These are phyloP conservation scores for Hamiltosporidium magnivora DNA, from an alignment of 371 early-diverging fungal species.

Conservation along the genomic window DNA sequence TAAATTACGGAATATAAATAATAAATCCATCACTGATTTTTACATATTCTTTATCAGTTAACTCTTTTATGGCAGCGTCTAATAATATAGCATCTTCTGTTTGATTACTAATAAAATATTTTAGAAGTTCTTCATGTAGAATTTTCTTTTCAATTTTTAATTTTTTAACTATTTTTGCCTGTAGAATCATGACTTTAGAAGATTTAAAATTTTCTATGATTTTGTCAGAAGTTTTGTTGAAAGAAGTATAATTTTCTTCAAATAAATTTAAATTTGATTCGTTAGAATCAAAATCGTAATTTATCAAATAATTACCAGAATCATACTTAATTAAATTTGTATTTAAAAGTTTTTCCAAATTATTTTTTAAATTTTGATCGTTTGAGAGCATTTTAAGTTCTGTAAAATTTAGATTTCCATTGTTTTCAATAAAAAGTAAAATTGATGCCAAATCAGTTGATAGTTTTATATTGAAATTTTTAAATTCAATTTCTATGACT, in stretches of 20 bases:
- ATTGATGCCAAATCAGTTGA: constrained; percentile 11
- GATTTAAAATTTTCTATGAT: not conserved
- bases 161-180: not conserved
- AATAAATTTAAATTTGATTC: not conserved
- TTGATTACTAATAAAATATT: not conserved
- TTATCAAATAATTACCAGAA: not conserved
- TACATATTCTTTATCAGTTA: not conserved
- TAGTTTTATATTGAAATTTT: constrained; percentile 12
- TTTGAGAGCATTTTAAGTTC: not conserved
- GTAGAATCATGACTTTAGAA: not conserved
- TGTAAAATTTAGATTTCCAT: not conserved
- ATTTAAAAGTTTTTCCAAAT: not conserved
- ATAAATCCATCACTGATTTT: not conserved
- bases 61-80: not conserved
- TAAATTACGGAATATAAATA: not conserved
- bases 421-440: constrained; percentile 8
- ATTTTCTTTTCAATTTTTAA: not conserved
- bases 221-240: not conserved
- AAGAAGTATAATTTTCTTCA: not conserved
- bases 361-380: not conserved
- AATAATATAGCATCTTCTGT: not conserved
- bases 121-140: no score
- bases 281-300: not conserved
- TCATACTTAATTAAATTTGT: not conserved
- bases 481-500: constrained; percentile 16